These are phyloP conservation scores for Moricandia moricandioides DNA, from an alignment of 345 rosid genomes.

Conservation along the genomic window DNA sequence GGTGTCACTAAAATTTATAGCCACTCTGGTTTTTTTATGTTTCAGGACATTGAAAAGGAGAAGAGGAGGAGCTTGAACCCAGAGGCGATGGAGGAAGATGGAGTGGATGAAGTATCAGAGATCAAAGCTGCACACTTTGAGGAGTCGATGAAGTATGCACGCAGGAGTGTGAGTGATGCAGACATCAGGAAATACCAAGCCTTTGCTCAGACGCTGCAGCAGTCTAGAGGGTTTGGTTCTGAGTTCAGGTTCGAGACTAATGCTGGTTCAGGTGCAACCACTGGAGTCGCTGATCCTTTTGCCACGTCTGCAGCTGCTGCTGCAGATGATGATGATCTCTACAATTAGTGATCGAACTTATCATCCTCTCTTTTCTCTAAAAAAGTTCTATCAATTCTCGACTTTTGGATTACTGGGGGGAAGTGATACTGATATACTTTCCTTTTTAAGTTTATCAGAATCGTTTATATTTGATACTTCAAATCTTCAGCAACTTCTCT, in stretches of 20 bases:
- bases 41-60: conserved; percentile 92
- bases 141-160: conserved; percentile 95
- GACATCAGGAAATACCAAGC: conserved; percentile 95
- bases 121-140: conserved; percentile 91
- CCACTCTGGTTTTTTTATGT: background rate
- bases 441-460: conserved; percentile 22
- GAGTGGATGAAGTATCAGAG: conserved; percentile 78
- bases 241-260: conserved; percentile 75
- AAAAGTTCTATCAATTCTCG: conserved; percentile 11
- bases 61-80: conserved; percentile 87
- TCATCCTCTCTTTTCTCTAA: background rate
- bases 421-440: conserved; percentile 15
- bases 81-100: conserved; percentile 97
- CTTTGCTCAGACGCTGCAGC: conserved; percentile 96
- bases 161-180: conserved; percentile 95
- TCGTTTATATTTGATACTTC: background rate
- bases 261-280: conserved; percentile 54
- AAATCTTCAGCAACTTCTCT: background rate
- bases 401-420: conserved; percentile 19
- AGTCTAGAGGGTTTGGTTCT: conserved; percentile 87
- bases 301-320: conserved; percentile 69
- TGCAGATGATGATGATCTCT: conserved; percentile 82
- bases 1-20: background rate
- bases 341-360: conserved; percentile 42
- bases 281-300: conserved; percentile 68